Evolutionary conservation across 441 rosid species (phyloP).

Genomic region (Metrosideros polymorpha): DNA sequence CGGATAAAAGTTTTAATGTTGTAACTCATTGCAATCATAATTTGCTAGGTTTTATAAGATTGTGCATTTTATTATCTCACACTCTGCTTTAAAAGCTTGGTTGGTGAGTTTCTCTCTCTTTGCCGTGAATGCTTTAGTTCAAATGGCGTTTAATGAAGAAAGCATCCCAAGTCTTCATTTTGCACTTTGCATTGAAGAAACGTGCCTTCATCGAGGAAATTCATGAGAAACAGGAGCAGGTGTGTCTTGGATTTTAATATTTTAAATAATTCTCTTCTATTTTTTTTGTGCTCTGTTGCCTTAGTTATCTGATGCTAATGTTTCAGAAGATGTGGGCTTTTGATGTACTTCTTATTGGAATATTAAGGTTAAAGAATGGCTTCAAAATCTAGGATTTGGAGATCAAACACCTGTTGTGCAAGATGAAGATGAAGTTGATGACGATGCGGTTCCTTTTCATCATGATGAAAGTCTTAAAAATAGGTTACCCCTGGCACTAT

Average conservation of each 20-base stretch:
- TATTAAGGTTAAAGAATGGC: constrained; percentile 99
- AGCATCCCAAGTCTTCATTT: constrained; percentile 84
- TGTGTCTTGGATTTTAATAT: constrained; percentile 14
- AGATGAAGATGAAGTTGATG: constrained; percentile 85
- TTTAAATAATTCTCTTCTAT: neutral
- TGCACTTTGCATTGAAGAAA: constrained; percentile 92
- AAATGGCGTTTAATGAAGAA: constrained; percentile 89
- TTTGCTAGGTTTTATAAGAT: neutral
- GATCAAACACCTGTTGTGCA: constrained; percentile 67
- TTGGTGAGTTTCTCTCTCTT: neutral
- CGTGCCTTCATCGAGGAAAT: constrained; percentile 91
- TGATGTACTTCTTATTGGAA: constrained; percentile 42
- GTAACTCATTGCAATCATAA: neutral
- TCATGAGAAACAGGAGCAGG: constrained; percentile 99
- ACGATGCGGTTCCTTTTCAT: constrained; percentile 56
- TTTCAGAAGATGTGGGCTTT: constrained; percentile 25
- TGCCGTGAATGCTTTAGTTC: constrained; percentile 38
- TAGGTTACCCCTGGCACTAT: constrained; percentile 34
- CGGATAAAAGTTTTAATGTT: neutral
- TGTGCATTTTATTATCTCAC: neutral
- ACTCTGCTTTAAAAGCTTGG: neutral
- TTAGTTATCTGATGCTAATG: neutral
- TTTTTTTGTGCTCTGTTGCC: neutral
- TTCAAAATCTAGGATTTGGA: constrained; percentile 99
- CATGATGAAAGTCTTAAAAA: constrained; percentile 76